phyloP scores from a whole-genome alignment of 1,139 yeast genomes.

The Debaryomyces subglobosus region DNA sequence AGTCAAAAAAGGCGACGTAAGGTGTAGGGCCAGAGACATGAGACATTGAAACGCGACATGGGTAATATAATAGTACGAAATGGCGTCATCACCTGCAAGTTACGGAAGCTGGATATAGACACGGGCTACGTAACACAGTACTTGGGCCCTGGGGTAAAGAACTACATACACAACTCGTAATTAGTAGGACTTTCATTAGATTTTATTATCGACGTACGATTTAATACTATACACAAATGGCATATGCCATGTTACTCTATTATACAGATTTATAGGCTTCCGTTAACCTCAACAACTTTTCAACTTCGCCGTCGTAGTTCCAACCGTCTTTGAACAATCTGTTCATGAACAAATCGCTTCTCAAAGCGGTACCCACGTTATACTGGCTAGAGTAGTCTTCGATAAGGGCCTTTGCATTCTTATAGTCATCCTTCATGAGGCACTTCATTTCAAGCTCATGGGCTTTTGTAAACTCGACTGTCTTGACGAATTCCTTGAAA shows the following conservation, averaged over 20 bases:
- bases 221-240: not conserved
- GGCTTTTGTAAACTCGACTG: slow-evolving; percentile 28
- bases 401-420: slow-evolving; percentile 12
- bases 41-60: not conserved
- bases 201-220: not conserved
- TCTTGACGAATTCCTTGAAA: slow-evolving; percentile 28
- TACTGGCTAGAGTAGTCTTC: slow-evolving; percentile 9
- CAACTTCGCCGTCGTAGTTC: slow-evolving; percentile 21
- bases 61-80: not conserved
- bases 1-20: not conserved
- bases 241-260: not conserved
- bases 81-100: not conserved
- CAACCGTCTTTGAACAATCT: slow-evolving; percentile 21
- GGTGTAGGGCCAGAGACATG: not conserved
- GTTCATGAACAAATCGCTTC: slow-evolving; percentile 33
- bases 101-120: not conserved
- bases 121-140: not conserved
- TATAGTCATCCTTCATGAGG: slow-evolving; percentile 14
- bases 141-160: not conserved
- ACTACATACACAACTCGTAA: no score
- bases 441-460: slow-evolving; percentile 31
- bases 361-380: slow-evolving; percentile 19
- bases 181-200: no score
- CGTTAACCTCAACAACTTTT: slow-evolving; percentile 12
- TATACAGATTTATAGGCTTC: slow-evolving; percentile 8